These are phyloP conservation scores for Zymoseptoria ardabiliae DNA, from an alignment of 2,329 filamentous ascomycete genomes.

Conservation along the genomic window DNA sequence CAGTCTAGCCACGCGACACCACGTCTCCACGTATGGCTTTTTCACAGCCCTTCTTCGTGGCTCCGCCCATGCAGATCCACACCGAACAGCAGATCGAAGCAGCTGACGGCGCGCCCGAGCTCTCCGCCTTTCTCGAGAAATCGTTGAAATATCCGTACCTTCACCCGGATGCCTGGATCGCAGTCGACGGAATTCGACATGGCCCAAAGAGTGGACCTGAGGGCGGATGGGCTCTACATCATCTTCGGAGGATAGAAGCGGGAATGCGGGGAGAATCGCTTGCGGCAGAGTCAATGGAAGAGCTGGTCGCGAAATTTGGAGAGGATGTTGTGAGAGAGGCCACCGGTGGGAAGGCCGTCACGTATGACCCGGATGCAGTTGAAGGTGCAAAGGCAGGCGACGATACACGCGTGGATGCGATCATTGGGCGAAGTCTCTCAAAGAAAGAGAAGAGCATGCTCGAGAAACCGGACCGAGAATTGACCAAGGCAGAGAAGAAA, in stretches of 20 bases:
- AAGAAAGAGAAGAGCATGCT: slow-evolving; percentile 7
- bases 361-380: slow-evolving; percentile 5
- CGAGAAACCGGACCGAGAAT: slow-evolving; percentile 6
- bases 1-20: neutral
- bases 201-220: slow-evolving; percentile 36
- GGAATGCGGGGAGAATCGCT: slow-evolving; percentile 47
- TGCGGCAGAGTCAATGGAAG: slow-evolving; percentile 33
- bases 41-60: neutral
- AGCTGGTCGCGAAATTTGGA: slow-evolving; percentile 34
- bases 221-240: slow-evolving; percentile 46
- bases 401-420: slow-evolving; percentile 20
- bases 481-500: slow-evolving; percentile 11
- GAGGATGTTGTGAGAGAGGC: slow-evolving; percentile 23
- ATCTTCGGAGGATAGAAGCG: slow-evolving; percentile 46
- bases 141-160: slow-evolving; percentile 37
- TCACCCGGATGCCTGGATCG: slow-evolving; percentile 43
- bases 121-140: slow-evolving; percentile 36
- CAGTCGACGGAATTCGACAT: slow-evolving; percentile 36
- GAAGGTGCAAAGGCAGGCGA: slow-evolving; percentile 22
- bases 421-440: slow-evolving; percentile 4
- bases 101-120: slow-evolving; percentile 6
- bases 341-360: slow-evolving; percentile 9
- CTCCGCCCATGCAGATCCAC: neutral
- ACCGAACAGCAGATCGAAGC: neutral
- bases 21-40: neutral